These are phyloP conservation scores for Trametes cingulata DNA, from an alignment of 768 basidiomycete genomes.

Conservation along the genomic window DNA sequence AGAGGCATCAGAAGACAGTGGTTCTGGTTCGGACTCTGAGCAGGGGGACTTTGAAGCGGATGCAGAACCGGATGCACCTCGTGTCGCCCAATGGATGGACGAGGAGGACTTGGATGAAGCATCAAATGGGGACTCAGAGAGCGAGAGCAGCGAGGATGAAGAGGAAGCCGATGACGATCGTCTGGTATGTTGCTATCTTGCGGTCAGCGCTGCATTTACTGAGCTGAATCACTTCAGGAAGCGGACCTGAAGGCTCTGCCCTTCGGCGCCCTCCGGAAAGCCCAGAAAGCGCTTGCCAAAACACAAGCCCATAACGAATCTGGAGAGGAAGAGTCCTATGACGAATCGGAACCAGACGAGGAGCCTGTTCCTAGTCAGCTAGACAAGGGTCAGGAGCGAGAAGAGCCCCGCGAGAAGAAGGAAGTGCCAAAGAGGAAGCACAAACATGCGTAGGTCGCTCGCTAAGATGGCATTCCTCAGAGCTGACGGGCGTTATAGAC, in stretches of 20 bases:
- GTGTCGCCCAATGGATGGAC: slow-evolving; percentile 64
- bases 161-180: slow-evolving; percentile 11
- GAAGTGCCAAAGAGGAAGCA: slow-evolving; percentile 60
- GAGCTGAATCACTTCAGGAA: not conserved
- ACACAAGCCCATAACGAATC: slow-evolving; percentile 18
- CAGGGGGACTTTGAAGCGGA: slow-evolving; percentile 3
- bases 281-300: slow-evolving; percentile 25
- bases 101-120: slow-evolving; percentile 41
- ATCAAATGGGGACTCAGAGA: slow-evolving; percentile 1
- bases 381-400: slow-evolving; percentile 35
- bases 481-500: slow-evolving; percentile 45
- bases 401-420: slow-evolving; percentile 45
- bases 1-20: slow-evolving; percentile 32
- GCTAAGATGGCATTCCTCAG: not conserved
- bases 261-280: slow-evolving; percentile 31
- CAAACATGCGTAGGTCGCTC: slow-evolving; percentile 83
- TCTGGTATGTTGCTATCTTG: slow-evolving; percentile 11
- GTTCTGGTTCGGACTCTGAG: slow-evolving; percentile 24
- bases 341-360: slow-evolving; percentile 26
- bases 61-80: slow-evolving; percentile 49
- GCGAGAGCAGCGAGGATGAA: slow-evolving; percentile 7
- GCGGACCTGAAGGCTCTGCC: slow-evolving; percentile 28
- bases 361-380: not conserved
- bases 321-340: slow-evolving; percentile 16
- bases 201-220: no score